Evolutionary conservation across 106 monocot species (phyloP), one percentile per base, ranked within the genome.

Genomic region (Iris macrosiphon): DNA sequence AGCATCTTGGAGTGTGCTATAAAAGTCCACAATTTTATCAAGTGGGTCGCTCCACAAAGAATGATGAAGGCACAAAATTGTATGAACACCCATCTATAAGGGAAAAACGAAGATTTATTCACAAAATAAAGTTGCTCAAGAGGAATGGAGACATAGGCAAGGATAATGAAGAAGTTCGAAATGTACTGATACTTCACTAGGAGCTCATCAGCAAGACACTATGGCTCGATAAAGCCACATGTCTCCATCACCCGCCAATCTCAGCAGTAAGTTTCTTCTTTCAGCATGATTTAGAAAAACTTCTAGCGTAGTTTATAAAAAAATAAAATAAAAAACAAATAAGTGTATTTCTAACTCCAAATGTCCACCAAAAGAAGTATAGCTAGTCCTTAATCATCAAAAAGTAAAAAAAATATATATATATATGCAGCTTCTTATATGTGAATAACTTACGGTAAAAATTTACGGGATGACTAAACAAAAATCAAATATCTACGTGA

Each of bases 101-200:
- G 95, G 61, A 89, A 85, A 51, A 89, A 82, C 17, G 89, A 71
- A 8, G 89, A 89, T 60, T 89, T 95, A 55, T 89, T 85, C 35
- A 89, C 82, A 21, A 96, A 89, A 57, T 96, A 96, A 41, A 86
- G 77, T 55, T 89, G 85, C 79, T 96, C 95, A 3, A 96, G 74
- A 3, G 95, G 89, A 46, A 96, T 89, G 18, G 89, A 89, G 79
- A 96, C 85, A 65, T 96, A 96, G 13, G 95, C 95, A 31, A 96
- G 72, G 0, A 85, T 79, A 22, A 89, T 89, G 41, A 96, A 89
- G 71, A 96, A 89, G 60, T 96, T 89, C 1, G 95, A 96, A 61
- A 96, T 89, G 38, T 89, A 89, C 63, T 96, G 95, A 53, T 89
- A 96, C 57, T 89, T 96, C 37, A 89, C 49, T 29, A 89, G 54